Evolutionary conservation across 495 filamentous ascomycete genomes (phyloP).

Genomic region (Penicillium turbatum): DNA sequence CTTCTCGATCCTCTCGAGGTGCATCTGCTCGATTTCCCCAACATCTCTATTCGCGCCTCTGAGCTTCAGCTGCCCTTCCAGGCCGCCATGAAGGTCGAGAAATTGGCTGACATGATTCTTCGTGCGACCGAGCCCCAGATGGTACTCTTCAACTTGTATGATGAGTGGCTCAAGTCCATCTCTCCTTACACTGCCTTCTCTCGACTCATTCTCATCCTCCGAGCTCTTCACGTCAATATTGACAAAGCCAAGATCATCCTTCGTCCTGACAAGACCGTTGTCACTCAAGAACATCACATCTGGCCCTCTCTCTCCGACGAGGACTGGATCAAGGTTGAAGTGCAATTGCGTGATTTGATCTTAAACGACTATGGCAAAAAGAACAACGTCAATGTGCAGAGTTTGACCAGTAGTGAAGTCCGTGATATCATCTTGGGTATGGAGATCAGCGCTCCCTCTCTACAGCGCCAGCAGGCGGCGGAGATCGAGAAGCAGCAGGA

Average conservation of each 20-base stretch:
- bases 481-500: constrained; percentile 99
- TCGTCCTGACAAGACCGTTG: constrained; percentile 96
- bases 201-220: constrained; percentile 87
- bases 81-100: constrained; percentile 99
- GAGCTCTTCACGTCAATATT: constrained; percentile 94
- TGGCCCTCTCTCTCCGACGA: constrained; percentile 95
- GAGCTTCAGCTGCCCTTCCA: constrained; percentile 98
- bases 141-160: constrained; percentile 99
- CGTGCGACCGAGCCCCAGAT: constrained; percentile 98
- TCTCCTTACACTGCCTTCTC: constrained; percentile 99
- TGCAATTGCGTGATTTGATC: constrained; percentile 91
- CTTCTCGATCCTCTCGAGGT: constrained; percentile 96
- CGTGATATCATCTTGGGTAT: constrained; percentile 99
- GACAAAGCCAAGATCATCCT: constrained; percentile 98
- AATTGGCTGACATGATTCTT: constrained; percentile 98
- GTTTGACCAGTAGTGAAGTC: constrained; percentile 93
- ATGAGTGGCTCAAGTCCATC: constrained; percentile 98
- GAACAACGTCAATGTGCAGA: constrained; percentile 98
- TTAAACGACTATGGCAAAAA: constrained; percentile 99
- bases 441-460: constrained; percentile 96
- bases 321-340: constrained; percentile 99
- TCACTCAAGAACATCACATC: constrained; percentile 98
- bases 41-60: constrained; percentile 97
- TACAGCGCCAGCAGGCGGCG: constrained; percentile 97
- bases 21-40: constrained; percentile 96